Conservation (phyloP, 2,329 filamentous ascomycete species). For the Hyphodiscus sp. region DNA sequence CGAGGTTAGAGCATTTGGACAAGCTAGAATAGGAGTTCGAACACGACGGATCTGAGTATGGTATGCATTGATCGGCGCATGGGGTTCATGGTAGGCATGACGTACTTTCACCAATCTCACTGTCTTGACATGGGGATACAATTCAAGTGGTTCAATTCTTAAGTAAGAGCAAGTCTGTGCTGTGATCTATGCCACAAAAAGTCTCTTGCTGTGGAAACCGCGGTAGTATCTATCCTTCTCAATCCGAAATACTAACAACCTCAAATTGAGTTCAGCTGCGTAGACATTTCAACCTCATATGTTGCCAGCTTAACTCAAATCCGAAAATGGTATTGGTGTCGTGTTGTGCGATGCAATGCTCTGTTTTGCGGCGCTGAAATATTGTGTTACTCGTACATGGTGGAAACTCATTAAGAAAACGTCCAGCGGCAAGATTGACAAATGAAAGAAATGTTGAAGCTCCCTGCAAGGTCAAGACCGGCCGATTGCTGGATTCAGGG, state of each 20-base stretch:
- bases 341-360: not conserved
- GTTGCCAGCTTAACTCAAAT: not conserved
- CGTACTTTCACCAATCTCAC: not conserved
- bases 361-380: not conserved
- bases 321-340: not conserved
- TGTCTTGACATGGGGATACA: not conserved
- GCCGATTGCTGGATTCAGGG: too few species aligned
- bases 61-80: slow-evolving; percentile 6
- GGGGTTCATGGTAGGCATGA: not conserved
- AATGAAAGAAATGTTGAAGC: too few species aligned
- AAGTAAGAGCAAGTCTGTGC: not conserved
- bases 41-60: not conserved
- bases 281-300: not conserved
- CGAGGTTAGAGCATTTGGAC: slow-evolving; percentile 87
- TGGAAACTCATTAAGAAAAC: not conserved
- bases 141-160: not conserved
- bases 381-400: not conserved
- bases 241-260: not conserved
- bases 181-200: not conserved
- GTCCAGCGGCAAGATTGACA: too few species aligned
- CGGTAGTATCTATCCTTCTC: not conserved
- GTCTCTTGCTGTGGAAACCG: not conserved
- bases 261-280: not conserved
- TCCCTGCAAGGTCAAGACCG: too few species aligned
- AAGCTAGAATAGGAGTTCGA: slow-evolving; percentile 66